Evolutionary conservation across 495 filamentous ascomycete species (phyloP).

Genomic region (Copromyces sp.): DNA sequence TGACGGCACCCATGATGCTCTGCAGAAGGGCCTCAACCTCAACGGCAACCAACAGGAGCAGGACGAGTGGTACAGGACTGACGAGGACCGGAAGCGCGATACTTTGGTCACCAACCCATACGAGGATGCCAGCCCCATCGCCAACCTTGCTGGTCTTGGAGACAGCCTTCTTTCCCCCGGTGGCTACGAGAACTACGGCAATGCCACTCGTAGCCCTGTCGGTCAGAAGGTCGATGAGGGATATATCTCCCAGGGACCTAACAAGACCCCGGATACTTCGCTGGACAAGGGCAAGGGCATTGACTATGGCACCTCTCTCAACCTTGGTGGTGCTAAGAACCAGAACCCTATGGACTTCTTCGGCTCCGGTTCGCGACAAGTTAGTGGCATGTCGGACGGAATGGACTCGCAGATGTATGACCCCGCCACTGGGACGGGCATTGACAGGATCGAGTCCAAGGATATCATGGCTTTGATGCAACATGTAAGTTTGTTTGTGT

Average conservation of each 20-base stretch:
- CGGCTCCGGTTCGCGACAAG: constrained; percentile 38
- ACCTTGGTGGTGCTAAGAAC: constrained; percentile 33
- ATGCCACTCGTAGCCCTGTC: constrained; percentile 33
- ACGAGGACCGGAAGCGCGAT: constrained; percentile 45
- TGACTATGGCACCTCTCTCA: constrained; percentile 45
- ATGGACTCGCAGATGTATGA: constrained; percentile 87
- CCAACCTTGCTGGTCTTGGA: constrained; percentile 40
- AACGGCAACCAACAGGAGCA: constrained; percentile 39
- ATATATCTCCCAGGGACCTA: constrained; percentile 74
- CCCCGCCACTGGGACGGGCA: constrained; percentile 75
- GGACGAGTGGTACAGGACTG: constrained; percentile 45
- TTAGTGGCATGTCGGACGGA: constrained; percentile 86
- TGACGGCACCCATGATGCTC: constrained; percentile 10
- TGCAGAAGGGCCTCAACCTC: constrained; percentile 19
- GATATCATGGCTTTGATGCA: constrained; percentile 98
- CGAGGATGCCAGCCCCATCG: constrained; percentile 44
- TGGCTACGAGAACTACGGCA: constrained; percentile 28
- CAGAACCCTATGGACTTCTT: neutral
- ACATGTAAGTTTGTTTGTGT: constrained; percentile 49
- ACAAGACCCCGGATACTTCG: constrained; percentile 52
- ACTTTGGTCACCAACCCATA: constrained; percentile 49
- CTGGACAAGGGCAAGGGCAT: constrained; percentile 46
- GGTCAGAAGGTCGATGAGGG: constrained; percentile 63
- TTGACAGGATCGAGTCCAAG: constrained; percentile 90
- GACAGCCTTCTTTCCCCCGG: constrained; percentile 31